Base-by-base conservation (phyloP, 495 filamentous ascomycete species). In the Lepraria neglecta region DNA sequence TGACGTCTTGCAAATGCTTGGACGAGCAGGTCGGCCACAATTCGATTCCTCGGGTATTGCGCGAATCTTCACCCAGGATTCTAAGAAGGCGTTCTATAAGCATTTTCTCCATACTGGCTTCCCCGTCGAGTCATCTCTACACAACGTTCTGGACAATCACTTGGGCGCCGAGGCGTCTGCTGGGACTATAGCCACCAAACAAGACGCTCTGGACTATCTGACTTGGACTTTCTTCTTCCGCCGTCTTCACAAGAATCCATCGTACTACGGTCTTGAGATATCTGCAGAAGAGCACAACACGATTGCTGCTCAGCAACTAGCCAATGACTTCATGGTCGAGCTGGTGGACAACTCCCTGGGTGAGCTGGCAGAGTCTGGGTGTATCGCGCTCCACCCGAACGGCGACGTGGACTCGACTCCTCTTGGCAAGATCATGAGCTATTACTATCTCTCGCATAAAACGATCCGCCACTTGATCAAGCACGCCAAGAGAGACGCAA, bases 181-280 rank as follows among this genome's bases (percentile, higher is more conserved):
- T 17, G 91, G 89, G 56, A 97, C 95, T 12, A 89, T 99, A 50
- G 71, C 80, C 7, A 92, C 91, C 11, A 96, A 97, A 71, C 95
- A 99, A 70, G 94, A 99, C 74, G 92, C 95, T 4, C 80, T 99
- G 7, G 95, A 99, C 70, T 99, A 99, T 69, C 75, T 99, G 42
- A 97, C 95, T 0, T 99, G 94, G 94, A 99, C 94, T 21, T 99
- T 99, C 78, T 97, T 99, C 79, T 99, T 97, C 81, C 87, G 94
- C 0, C 80, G 94, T 10, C 75, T 99, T 24, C 94, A 97, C 77
- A 99, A 99, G 77, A 99, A 99, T 65, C 94, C 94, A 14, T 95
- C 91, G 0, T 99, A 95, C 75, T 99, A 99, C 66, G 94, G 95
- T 0, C 84, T 99, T 3, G 88, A 97, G 65, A 96, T 99, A 50